phyloP scores from a whole-genome alignment of 805 yeast genomes.

The Suhomyces faveliae region DNA sequence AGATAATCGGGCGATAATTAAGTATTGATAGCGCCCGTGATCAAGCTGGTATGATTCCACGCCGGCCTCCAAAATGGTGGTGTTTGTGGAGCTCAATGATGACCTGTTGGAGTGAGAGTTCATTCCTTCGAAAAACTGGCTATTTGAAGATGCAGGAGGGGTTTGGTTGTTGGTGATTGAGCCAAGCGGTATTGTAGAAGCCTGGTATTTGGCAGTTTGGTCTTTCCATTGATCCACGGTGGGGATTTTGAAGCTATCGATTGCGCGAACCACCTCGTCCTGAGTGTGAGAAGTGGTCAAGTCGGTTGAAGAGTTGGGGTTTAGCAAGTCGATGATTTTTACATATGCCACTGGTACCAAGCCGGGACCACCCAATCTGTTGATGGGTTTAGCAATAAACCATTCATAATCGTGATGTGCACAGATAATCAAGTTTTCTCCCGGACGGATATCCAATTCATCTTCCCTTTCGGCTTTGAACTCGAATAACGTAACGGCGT shows the following conservation, averaged over 20 bases:
- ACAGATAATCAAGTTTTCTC: constrained; percentile 88
- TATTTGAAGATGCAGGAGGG: constrained; percentile 33
- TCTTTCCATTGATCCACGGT: constrained; percentile 95
- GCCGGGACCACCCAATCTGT: constrained; percentile 95
- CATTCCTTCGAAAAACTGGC: constrained; percentile 35
- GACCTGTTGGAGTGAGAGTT: constrained; percentile 25
- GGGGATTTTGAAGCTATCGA: constrained; percentile 71
- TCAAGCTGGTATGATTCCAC: constrained; percentile 80
- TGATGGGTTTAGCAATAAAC: constrained; percentile 97
- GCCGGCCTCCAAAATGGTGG: constrained; percentile 56
- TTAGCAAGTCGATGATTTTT: constrained; percentile 72
- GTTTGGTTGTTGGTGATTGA: constrained; percentile 29
- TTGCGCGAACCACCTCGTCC: constrained; percentile 48
- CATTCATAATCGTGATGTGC: constrained; percentile 97
- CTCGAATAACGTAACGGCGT: constrained; percentile 83
- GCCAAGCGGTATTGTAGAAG: constrained; percentile 77
- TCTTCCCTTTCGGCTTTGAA: constrained; percentile 82
- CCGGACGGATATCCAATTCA: constrained; percentile 79
- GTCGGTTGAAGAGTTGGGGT: constrained; percentile 46
- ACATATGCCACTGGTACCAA: constrained; percentile 90
- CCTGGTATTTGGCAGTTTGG: constrained; percentile 87
- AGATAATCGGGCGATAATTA: constrained; percentile 63
- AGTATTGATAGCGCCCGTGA: constrained; percentile 87
- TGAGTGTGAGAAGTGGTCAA: constrained; percentile 37
- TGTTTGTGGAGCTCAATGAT: constrained; percentile 30